Evolutionary conservation across 2,329 filamentous ascomycete species (phyloP).

Genomic region (Magnaporthales sp.): DNA sequence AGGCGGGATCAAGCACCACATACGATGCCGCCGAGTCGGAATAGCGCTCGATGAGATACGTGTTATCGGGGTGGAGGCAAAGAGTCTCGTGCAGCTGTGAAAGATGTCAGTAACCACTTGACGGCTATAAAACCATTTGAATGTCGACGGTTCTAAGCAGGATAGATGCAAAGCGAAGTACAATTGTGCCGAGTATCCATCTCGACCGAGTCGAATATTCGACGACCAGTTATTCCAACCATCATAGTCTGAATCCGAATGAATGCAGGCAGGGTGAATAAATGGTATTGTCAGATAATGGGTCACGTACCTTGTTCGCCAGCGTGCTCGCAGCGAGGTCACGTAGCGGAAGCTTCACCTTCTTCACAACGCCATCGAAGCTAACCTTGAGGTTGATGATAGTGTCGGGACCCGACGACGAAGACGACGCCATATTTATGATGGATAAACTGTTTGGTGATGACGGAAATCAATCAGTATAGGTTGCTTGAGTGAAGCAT

Average conservation of each 20-base stretch:
- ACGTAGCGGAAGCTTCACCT: conserved; percentile 82
- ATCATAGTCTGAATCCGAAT: not conserved
- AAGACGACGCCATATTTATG: conserved; percentile 23
- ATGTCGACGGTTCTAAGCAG: not conserved
- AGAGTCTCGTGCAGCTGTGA: conserved; percentile 63
- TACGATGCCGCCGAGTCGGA: conserved; percentile 84
- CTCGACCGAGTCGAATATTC: not conserved
- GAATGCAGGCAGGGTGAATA: not conserved
- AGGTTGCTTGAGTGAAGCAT: not conserved
- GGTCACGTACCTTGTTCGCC: conserved; percentile 69
- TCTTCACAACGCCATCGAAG: conserved; percentile 65
- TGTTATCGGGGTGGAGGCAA: conserved; percentile 50
- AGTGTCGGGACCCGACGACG: conserved; percentile 47
- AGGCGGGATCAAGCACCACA: conserved; percentile 68
- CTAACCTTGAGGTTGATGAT: conserved; percentile 79
- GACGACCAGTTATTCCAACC: too few relatives aligned
- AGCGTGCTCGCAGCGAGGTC: conserved; percentile 70
- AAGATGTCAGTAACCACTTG: not conserved
- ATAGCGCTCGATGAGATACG: conserved; percentile 77
- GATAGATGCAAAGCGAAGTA: not conserved
- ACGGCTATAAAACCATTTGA: too few relatives aligned
- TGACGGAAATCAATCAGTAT: not conserved
- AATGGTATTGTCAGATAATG: not conserved
- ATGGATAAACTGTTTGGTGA: not conserved
- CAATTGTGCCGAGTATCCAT: not conserved